Evolutionary conservation across 345 rosid genomes (phyloP).

Genomic region (Hibiscus syriacus): DNA sequence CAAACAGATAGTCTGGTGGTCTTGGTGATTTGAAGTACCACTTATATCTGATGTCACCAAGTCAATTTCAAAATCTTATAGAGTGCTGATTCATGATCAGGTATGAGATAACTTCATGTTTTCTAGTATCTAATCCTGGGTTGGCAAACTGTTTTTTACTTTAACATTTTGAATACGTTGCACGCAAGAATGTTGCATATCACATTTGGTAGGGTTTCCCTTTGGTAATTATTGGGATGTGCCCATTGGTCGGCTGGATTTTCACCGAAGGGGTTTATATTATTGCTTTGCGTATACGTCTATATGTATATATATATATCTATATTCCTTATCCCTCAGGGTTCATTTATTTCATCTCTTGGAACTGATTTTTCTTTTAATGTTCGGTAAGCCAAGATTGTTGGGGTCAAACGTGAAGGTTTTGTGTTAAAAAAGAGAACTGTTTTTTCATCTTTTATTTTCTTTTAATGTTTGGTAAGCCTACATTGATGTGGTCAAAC

Average conservation of each 20-base stretch:
- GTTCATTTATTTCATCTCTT: background rate
- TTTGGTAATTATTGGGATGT: background rate
- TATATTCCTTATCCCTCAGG: background rate
- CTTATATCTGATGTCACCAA: slow-evolving; percentile 71
- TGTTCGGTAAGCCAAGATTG: background rate
- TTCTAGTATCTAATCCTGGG: background rate
- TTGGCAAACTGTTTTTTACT: background rate
- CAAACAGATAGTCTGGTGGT: slow-evolving; percentile 96
- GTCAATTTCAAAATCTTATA: background rate
- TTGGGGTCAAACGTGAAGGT: background rate
- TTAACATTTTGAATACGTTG: background rate
- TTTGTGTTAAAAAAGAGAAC: background rate
- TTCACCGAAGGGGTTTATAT: background rate
- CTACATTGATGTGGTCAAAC: too few relatives aligned
- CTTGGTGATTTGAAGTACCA: slow-evolving; percentile 95
- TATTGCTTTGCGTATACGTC: background rate
- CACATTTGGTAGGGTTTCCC: background rate
- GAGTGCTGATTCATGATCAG: background rate
- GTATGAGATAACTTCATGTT: background rate
- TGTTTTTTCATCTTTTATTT: too few relatives aligned
- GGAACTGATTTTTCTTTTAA: background rate
- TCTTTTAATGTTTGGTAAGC: too few relatives aligned
- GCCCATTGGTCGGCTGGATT: background rate
- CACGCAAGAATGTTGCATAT: background rate
- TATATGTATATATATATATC: background rate